Evolutionary conservation across 345 rosid genomes (phyloP).

Genomic region (Kandelia obovata): DNA sequence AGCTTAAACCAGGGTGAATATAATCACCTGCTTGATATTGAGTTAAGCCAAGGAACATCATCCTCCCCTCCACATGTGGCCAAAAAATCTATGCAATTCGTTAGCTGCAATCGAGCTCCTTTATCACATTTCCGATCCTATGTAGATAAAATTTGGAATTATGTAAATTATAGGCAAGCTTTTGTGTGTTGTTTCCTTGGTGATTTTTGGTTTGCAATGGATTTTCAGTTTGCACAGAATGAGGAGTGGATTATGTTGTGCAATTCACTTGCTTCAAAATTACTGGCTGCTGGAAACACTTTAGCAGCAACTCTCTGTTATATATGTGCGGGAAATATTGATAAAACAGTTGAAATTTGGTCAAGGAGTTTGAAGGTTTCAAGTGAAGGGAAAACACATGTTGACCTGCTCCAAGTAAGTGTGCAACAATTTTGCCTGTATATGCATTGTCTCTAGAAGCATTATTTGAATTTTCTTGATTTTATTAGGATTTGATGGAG

Average conservation of each 20-base stretch:
- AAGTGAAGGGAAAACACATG: slow-evolving; percentile 65
- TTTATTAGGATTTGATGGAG: slow-evolving; percentile 91
- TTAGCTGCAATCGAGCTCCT: too few relatives aligned
- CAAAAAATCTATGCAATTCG: too few relatives aligned
- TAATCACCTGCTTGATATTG: too few relatives aligned
- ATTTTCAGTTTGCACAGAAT: slow-evolving; percentile 78
- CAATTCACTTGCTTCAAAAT: slow-evolving; percentile 74
- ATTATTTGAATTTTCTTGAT: slow-evolving; percentile 15
- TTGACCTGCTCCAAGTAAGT: slow-evolving; percentile 91
- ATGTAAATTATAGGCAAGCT: background rate
- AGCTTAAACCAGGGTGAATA: too few relatives aligned
- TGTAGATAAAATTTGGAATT: background rate
- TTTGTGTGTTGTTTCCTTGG: background rate
- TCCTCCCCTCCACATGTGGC: too few relatives aligned
- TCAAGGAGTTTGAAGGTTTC: slow-evolving; percentile 70
- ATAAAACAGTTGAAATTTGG: slow-evolving; percentile 99
- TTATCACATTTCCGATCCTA: background rate
- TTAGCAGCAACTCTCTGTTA: slow-evolving; percentile 92
- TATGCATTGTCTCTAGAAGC: slow-evolving; percentile 1
- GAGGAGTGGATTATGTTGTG: slow-evolving; percentile 87
- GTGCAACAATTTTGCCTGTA: slow-evolving; percentile 22
- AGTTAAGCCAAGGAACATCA: too few relatives aligned
- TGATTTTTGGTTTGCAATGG: slow-evolving; percentile 20
- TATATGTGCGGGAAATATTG: slow-evolving; percentile 95
- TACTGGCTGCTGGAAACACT: slow-evolving; percentile 72